Evolutionary conservation across 1,284 basidiomycete genomes (phyloP).

Genomic region (Fomes fomentarius): DNA sequence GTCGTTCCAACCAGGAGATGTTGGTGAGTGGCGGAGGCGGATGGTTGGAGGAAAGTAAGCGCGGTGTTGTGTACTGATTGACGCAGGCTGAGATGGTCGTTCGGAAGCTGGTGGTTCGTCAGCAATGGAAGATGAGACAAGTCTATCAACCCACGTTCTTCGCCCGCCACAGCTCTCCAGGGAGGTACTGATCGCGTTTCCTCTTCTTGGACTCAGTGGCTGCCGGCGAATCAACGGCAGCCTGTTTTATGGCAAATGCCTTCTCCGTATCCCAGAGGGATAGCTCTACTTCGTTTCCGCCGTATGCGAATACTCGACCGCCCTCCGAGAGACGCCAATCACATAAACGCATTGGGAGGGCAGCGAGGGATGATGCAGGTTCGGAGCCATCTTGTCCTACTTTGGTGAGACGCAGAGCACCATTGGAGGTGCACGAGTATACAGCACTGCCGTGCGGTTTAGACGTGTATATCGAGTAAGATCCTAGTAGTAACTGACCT

Average conservation of each 20-base stretch:
- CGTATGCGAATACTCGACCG: conserved; percentile 70
- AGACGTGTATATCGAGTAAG: too few relatives aligned
- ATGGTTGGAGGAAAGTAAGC: conserved; percentile 56
- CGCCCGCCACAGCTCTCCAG: conserved; percentile 79
- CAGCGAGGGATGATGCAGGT: conserved; percentile 29
- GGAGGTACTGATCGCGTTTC: conserved; percentile 69
- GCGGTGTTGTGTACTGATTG: conserved; percentile 82
- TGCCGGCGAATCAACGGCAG: conserved; percentile 10
- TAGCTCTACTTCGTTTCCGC: conserved; percentile 87
- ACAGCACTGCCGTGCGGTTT: conserved; percentile 50
- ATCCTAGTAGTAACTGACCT: conserved; percentile 44
- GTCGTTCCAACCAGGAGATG: conserved; percentile 78
- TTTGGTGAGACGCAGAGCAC: conserved; percentile 58
- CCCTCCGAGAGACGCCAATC: conserved; percentile 67
- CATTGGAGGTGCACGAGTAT: conserved; percentile 74
- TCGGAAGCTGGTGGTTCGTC: conserved; percentile 56
- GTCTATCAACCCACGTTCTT: conserved; percentile 59
- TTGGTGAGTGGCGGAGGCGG: conserved; percentile 41
- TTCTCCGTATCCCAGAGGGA: conserved; percentile 81
- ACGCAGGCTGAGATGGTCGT: conserved; percentile 78
- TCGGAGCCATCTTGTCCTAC: conserved; percentile 32
- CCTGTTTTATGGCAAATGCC: conserved; percentile 50
- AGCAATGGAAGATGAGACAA: not conserved
- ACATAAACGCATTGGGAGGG: conserved; percentile 65
- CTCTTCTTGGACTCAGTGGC: conserved; percentile 55